Evolutionary conservation across 192 early-diverging fungal species (phyloP).

Genomic region (Coemansia biformis): DNA sequence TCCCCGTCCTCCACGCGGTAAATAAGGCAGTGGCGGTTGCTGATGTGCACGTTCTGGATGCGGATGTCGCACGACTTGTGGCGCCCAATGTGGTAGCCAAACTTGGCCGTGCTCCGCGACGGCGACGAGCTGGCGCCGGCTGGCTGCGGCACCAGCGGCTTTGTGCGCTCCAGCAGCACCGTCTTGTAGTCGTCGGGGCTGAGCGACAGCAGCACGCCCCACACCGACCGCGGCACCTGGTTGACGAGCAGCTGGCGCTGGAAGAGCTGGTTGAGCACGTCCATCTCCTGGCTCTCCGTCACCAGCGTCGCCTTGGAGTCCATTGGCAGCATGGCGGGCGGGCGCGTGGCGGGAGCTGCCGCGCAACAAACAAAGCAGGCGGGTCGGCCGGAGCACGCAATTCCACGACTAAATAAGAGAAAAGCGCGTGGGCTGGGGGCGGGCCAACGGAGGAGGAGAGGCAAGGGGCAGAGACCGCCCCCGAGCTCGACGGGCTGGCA

Average conservation of each 20-base stretch:
- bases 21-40: conserved; percentile 53
- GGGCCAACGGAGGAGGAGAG: no score
- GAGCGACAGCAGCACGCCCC: conserved; percentile 51
- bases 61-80: conserved; percentile 51
- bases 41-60: conserved; percentile 47
- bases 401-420: no score
- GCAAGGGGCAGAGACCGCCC: no score
- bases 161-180: conserved; percentile 39
- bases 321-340: not conserved
- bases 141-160: conserved; percentile 1
- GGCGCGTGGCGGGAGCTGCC: not conserved
- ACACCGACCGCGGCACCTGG: conserved; percentile 44
- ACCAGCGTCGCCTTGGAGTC: conserved; percentile 1
- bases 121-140: conserved; percentile 3
- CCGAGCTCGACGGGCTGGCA: no score
- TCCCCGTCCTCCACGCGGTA: conserved; percentile 36
- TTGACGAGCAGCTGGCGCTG: conserved; percentile 47
- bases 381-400: no score
- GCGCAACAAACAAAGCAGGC: not conserved
- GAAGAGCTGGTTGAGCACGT: conserved; percentile 42
- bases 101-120: conserved; percentile 12
- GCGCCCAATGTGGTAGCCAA: conserved; percentile 50
- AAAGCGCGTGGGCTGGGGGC: no score
- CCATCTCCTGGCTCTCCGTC: conserved; percentile 39
- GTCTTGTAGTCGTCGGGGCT: conserved; percentile 50